A percentile compares a stretch with the other conserved stretches of the same genome.
Evolutionary conservation across 1,139 yeast species (phyloP).

Genomic region (Geotrichum aggregatum): DNA sequence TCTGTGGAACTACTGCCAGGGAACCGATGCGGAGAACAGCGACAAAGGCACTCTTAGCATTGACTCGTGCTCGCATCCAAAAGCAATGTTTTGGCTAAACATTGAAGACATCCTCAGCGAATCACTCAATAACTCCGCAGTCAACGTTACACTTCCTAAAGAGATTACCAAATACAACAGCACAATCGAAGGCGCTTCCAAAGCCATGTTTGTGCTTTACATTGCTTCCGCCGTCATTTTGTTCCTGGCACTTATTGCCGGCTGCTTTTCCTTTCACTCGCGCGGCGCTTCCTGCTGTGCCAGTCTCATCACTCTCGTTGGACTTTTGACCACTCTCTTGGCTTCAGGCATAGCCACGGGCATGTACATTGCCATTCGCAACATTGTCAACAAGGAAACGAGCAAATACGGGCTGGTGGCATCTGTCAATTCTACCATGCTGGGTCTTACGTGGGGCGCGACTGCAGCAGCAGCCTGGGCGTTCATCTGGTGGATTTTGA

Average conservation of each 20-base stretch:
- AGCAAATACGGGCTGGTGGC: constrained; percentile 43
- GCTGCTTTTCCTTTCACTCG: constrained; percentile 41
- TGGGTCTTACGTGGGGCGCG: constrained; percentile 48
- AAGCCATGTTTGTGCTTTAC: constrained; percentile 47
- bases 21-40: constrained; percentile 33
- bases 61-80: constrained; percentile 39
- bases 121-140: constrained; percentile 40
- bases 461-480: constrained; percentile 41
- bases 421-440: constrained; percentile 38
- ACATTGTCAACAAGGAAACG: constrained; percentile 40
- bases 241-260: constrained; percentile 42
- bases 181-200: constrained; percentile 43
- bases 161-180: constrained; percentile 33
- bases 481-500: constrained; percentile 41
- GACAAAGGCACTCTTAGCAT: too few relatives aligned
- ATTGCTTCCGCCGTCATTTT: constrained; percentile 45
- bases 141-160: constrained; percentile 25
- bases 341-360: constrained; percentile 49
- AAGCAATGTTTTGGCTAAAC: constrained; percentile 58
- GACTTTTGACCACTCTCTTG: constrained; percentile 23
- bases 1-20: constrained; percentile 73
- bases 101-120: constrained; percentile 48
- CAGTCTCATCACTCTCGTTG: constrained; percentile 32
- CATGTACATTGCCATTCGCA: constrained; percentile 38
- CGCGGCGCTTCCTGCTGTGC: constrained; percentile 38